These are phyloP conservation scores for Hirschfeldia incana DNA, from an alignment of 345 rosid genomes.

Conservation along the genomic window DNA sequence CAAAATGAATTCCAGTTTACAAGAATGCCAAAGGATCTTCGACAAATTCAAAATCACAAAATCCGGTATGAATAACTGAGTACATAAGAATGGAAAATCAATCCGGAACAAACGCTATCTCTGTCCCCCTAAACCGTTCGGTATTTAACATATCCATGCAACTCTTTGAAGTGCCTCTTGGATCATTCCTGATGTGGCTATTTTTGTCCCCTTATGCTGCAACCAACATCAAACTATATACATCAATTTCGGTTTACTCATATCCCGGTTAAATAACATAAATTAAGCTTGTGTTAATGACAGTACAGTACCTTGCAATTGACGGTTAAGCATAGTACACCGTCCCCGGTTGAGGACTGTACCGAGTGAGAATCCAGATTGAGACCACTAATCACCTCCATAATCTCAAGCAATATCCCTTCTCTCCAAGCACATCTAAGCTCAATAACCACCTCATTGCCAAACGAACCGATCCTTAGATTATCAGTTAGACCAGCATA, in stretches of 20 bases:
- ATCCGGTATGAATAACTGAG: slow-evolving; percentile 22
- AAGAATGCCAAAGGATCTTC: slow-evolving; percentile 11
- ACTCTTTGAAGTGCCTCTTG: slow-evolving; percentile 62
- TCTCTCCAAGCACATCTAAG: slow-evolving; percentile 81
- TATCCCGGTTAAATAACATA: slow-evolving; percentile 10
- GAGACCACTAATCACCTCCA: slow-evolving; percentile 65
- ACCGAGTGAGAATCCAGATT: slow-evolving; percentile 76
- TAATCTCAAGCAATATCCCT: slow-evolving; percentile 72
- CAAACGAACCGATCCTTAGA: slow-evolving; percentile 45
- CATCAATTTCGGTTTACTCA: slow-evolving; percentile 7
- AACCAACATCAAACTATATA: slow-evolving; percentile 19
- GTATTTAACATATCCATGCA: slow-evolving; percentile 51
- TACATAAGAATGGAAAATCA: not conserved
- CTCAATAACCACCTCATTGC: slow-evolving; percentile 62
- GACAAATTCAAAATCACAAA: slow-evolving; percentile 11
- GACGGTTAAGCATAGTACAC: slow-evolving; percentile 61
- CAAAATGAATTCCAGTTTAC: not conserved
- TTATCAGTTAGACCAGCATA: slow-evolving; percentile 41
- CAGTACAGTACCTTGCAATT: slow-evolving; percentile 63
- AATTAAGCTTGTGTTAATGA: not conserved
- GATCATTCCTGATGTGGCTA: slow-evolving; percentile 52
- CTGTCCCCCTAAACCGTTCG: slow-evolving; percentile 22
- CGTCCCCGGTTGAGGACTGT: slow-evolving; percentile 64
- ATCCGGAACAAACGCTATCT: slow-evolving; percentile 24
- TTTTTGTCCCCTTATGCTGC: slow-evolving; percentile 61